Evolutionary conservation across 805 yeast species (phyloP).

Genomic region (Lachancea kluyveri): DNA sequence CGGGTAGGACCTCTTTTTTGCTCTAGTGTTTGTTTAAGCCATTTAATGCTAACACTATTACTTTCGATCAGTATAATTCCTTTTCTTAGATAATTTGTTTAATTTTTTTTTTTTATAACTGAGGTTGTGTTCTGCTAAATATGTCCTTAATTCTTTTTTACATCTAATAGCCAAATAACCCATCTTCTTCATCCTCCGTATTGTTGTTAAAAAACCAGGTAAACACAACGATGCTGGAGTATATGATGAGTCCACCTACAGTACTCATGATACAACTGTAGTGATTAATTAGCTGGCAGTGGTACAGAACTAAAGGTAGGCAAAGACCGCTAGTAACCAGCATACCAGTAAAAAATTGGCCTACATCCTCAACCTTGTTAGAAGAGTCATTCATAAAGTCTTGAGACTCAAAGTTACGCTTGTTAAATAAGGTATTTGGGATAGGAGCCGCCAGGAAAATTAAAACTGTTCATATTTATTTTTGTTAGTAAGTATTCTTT

Average conservation of each 20-base stretch:
- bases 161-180: constrained; percentile 28
- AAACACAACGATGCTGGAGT: constrained; percentile 76
- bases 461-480: constrained; percentile 36
- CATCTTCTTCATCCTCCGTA: constrained; percentile 37
- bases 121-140: too few relatives aligned
- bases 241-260: constrained; percentile 78
- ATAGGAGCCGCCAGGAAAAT: constrained; percentile 65
- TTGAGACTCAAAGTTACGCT: constrained; percentile 38
- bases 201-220: constrained; percentile 56
- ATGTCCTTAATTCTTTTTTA: constrained; percentile 1
- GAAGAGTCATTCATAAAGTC: constrained; percentile 59
- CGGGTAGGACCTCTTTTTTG: constrained; percentile 60
- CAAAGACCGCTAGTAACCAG: constrained; percentile 69
- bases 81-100: too few relatives aligned
- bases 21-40: too few relatives aligned
- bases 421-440: constrained; percentile 56
- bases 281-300: constrained; percentile 62
- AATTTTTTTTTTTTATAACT: too few relatives aligned
- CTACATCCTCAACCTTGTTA: constrained; percentile 57
- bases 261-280: constrained; percentile 74
- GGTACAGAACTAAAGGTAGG: constrained; percentile 71
- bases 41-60: too few relatives aligned
- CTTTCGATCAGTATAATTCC: too few relatives aligned
- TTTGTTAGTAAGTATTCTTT: not conserved
- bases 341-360: constrained; percentile 72